Conservation (phyloP, 75 land plant species). For the Sequoiadendron giganteum region DNA sequence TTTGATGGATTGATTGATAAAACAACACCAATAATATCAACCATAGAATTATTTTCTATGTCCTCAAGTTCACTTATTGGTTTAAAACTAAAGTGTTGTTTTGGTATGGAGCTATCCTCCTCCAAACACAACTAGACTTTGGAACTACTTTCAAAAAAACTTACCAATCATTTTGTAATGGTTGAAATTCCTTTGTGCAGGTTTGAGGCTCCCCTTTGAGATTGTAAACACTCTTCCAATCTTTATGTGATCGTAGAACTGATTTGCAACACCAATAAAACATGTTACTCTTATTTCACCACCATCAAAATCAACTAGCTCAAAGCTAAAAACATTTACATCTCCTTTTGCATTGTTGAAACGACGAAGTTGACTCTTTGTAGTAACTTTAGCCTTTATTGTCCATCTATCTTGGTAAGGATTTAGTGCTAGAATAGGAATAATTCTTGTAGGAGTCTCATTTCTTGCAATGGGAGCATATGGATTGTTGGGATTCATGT, state of each 20-base stretch:
- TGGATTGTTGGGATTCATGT: constrained; percentile 24
- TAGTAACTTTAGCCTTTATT: constrained; percentile 89
- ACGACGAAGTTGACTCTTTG: constrained; percentile 70
- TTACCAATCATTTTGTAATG: constrained; percentile 81
- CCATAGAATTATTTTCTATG: constrained; percentile 69
- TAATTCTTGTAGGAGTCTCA: constrained; percentile 81
- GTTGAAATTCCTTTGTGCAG: constrained; percentile 80
- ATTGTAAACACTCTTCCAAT: constrained; percentile 76
- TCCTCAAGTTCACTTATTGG: constrained; percentile 79
- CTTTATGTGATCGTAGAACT: constrained; percentile 78
- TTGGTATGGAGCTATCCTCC: constrained; percentile 76
- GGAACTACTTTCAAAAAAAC: constrained; percentile 71
- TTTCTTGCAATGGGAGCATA: constrained; percentile 74
- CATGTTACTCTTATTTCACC: constrained; percentile 95
- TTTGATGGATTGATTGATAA: constrained; percentile 52
- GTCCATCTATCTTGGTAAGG: constrained; percentile 95
- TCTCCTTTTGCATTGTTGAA: constrained; percentile 88
- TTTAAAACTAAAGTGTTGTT: constrained; percentile 71
- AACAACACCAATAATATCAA: constrained; percentile 86
- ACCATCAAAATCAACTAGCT: constrained; percentile 89
- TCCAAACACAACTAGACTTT: constrained; percentile 70
- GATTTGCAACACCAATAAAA: constrained; percentile 86
- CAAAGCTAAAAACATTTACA: constrained; percentile 94
- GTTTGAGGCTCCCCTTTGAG: constrained; percentile 75
- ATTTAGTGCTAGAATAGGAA: constrained; percentile 89